Evolutionary conservation across 2,329 filamentous ascomycete genomes (phyloP).

Genomic region (Rhinocladiella similis): DNA sequence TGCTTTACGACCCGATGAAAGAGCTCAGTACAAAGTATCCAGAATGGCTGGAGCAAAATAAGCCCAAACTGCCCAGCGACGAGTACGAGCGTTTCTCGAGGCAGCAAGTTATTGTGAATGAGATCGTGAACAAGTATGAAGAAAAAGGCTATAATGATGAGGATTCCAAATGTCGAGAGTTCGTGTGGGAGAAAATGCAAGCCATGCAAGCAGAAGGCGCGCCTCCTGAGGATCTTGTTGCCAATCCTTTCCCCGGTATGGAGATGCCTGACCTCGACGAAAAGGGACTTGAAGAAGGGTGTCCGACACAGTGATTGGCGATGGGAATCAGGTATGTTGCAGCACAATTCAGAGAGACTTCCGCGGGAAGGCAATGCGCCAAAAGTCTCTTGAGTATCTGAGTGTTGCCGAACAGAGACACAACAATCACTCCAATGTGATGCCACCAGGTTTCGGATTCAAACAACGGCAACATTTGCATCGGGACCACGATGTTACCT

Average conservation of each 20-base stretch:
- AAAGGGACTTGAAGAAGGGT: constrained; percentile 57
- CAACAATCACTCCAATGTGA: too few relatives aligned
- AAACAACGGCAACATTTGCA: too few relatives aligned
- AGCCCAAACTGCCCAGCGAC: constrained; percentile 60
- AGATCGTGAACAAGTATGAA: constrained; percentile 91
- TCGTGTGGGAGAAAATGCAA: constrained; percentile 96
- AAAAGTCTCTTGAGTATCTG: too few relatives aligned
- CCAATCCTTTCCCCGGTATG: constrained; percentile 61
- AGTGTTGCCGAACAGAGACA: too few relatives aligned
- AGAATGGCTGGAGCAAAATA: constrained; percentile 80
- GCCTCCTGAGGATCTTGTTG: constrained; percentile 82
- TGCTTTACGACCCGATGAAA: constrained; percentile 98
- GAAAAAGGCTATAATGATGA: constrained; percentile 77
- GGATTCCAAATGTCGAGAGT: constrained; percentile 78
- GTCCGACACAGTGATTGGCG: constrained; percentile 57
- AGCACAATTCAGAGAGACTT: too few relatives aligned
- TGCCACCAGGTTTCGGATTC: too few relatives aligned
- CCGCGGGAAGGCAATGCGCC: too few relatives aligned
- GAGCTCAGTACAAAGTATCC: constrained; percentile 93
- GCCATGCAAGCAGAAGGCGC: constrained; percentile 98
- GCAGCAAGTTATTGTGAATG: constrained; percentile 74
- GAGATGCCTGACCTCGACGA: constrained; percentile 62
- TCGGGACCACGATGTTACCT: too few relatives aligned
- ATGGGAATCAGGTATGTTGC: too few relatives aligned
- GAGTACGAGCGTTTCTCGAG: constrained; percentile 79